Base-by-base conservation (phyloP, 352 stramenopile genomes). In the Aphanomyces astaci region DNA sequence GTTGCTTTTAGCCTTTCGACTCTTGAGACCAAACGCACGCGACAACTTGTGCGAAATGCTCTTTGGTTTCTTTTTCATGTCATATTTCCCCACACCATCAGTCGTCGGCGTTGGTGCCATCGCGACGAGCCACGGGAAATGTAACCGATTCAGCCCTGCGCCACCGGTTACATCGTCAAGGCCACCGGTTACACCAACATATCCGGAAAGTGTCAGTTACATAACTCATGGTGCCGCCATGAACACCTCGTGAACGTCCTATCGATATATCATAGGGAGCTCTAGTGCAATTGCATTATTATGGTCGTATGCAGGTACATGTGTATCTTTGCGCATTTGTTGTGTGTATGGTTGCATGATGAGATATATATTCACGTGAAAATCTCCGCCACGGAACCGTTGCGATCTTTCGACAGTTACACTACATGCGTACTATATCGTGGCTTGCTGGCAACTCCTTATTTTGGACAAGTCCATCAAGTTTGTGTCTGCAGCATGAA, bases 1-100 rank as follows among this genome's bases (percentile, higher is more conserved):
- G 54, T 63, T 63, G 54, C 54, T 25, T 19, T 48, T 63, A 32
- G 31, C 10, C 4, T 17, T 63, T 2, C 30, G 30, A 17, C 15
- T 36, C 7, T n/a, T n/a, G 15, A 45, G 54, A n/a, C 54, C 30
- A 15, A 63, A 49, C 17, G 25, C 54, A 15, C 31, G 25, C 4
- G 54, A 48, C 0, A 63, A 24, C 54, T 45, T 49, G 30, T 63
- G 30, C 30, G 54, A 63, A n/a, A 63, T 63, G 54, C 30, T 63
- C 54, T 45, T 63, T 5, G 25, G 5, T 32, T 63, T 63, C 36
- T 63, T 63, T n/a, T 30, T 28, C 30, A 25, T 17, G n/a, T 48
- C 15, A 24, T 4, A 10, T 3, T 22, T 15, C 30, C 11, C 5
- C n/a, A 11, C 48, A 31, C 10, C n/a, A 10, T n/a, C 48, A 15